Conservation (phyloP, 805 yeast species). For the Myxozyma neglecta region DNA sequence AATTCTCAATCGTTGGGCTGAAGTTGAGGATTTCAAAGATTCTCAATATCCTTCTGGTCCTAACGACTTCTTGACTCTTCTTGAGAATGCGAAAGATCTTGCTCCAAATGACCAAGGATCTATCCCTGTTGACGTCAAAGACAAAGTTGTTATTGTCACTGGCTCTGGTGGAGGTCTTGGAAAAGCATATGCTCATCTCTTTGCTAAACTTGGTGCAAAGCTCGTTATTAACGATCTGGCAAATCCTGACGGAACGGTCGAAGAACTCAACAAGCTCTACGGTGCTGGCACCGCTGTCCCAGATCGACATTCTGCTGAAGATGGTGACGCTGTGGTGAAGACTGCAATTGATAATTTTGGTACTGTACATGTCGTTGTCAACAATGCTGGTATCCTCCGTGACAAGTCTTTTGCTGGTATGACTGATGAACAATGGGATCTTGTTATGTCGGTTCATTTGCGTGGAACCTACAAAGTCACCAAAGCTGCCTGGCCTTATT, state of each 20-base stretch:
- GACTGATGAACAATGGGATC: conserved; percentile 80
- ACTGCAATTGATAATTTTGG: conserved; percentile 78
- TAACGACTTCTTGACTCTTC: conserved; percentile 66
- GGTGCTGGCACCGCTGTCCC: conserved; percentile 81
- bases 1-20: conserved; percentile 63
- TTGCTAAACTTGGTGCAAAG: conserved; percentile 90
- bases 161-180: conserved; percentile 97
- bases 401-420: conserved; percentile 85
- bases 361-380: conserved; percentile 77
- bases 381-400: conserved; percentile 93
- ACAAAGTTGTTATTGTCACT: conserved; percentile 84
- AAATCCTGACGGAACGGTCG: conserved; percentile 70
- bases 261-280: conserved; percentile 57
- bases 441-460: conserved; percentile 78
- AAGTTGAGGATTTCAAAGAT: conserved; percentile 62
- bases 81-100: conserved; percentile 52
- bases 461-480: conserved; percentile 77
- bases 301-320: conserved; percentile 79
- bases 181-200: conserved; percentile 77
- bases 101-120: conserved; percentile 61
- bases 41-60: conserved; percentile 69
- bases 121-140: conserved; percentile 60
- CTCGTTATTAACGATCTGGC: conserved; percentile 89
- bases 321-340: conserved; percentile 72
- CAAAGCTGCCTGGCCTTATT: conserved; percentile 90